phyloP scores from a whole-genome alignment of 2,329 filamentous ascomycete genomes.

The Fusarium torreyae region DNA sequence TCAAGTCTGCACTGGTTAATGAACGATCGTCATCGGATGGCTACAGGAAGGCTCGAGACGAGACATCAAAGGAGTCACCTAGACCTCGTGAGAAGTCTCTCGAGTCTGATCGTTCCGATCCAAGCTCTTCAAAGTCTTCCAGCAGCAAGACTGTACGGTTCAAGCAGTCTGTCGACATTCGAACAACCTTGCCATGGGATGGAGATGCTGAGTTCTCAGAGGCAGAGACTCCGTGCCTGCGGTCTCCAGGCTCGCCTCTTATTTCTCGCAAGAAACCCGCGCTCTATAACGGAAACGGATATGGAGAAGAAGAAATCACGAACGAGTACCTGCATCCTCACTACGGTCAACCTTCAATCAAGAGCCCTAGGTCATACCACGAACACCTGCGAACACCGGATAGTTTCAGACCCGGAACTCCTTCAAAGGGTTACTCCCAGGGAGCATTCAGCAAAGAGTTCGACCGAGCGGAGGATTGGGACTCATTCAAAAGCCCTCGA shows the following conservation, averaged over 20 bases:
- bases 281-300: not conserved
- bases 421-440: conserved; percentile 40
- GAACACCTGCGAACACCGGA: conserved; percentile 21
- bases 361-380: conserved; percentile 4
- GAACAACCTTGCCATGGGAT: conserved; percentile 24
- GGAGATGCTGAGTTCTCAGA: conserved; percentile 31
- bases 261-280: conserved; percentile 22
- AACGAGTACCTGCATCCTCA: conserved; percentile 28
- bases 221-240: conserved; percentile 15
- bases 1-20: conserved; percentile 10
- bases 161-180: conserved; percentile 42
- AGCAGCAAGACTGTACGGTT: conserved; percentile 50
- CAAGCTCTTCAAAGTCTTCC: conserved; percentile 44
- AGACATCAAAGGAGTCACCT: not conserved
- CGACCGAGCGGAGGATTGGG: conserved; percentile 24
- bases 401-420: conserved; percentile 17
- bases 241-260: conserved; percentile 34
- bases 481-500: conserved; percentile 15
- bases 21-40: conserved; percentile 22
- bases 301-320: not conserved
- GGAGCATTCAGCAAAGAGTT: conserved; percentile 48
- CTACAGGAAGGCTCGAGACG: conserved; percentile 6
- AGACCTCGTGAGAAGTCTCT: conserved; percentile 25
- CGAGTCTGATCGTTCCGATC: conserved; percentile 41
- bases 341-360: conserved; percentile 11